Base-by-base conservation (phyloP, 805 yeast genomes). In the Candida broadrunensis region DNA sequence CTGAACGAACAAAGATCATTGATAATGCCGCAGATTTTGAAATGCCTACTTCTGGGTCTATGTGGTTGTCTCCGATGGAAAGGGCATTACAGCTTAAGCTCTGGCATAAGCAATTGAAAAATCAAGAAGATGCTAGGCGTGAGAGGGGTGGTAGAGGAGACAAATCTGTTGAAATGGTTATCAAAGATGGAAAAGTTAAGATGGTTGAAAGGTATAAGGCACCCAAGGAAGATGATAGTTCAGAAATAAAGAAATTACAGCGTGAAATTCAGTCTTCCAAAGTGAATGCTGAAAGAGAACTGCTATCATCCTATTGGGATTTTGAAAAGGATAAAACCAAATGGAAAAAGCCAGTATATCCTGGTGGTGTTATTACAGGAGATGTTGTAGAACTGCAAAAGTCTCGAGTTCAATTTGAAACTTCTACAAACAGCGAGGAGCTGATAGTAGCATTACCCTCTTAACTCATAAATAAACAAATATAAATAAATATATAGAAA, bases 21-120 rank as follows among this genome's bases (percentile, higher is more conserved):
- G 99, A 93, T 58, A 83, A 88, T 56, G 97, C 95, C 0, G 80
- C 95, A 4, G 99, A 93, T 58, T 88, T 78, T 57, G 95, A 87
- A 37, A 61, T 83, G 41, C 78, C 88, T 0, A 67, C 68, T 2
- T 63, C 75, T 1, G 54, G 74, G 30, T 65, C 64, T 2, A 67
- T 83, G 46, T 93, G 99, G 98, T 81, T 95, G 0, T 83, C 96
- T 1, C 82, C 84, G 0, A 73, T 83, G 39, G 97, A 95, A 51
- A 78, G 93, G 50, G 97, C 97, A 0, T 67, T 88, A 42, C 88
- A 87, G 56, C 66, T 93, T 51, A 88, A 89, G 58, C 80, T 80
- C 49, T 97, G 90, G 58, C 98, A 93, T 54, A 76, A 83, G 43
- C 82, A 79, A 44, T 57, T 81, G 43, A 70, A 90, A 9, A 80